Conservation (phyloP, 208 protist species). For the Vickermania ingenoplastis region DNA sequence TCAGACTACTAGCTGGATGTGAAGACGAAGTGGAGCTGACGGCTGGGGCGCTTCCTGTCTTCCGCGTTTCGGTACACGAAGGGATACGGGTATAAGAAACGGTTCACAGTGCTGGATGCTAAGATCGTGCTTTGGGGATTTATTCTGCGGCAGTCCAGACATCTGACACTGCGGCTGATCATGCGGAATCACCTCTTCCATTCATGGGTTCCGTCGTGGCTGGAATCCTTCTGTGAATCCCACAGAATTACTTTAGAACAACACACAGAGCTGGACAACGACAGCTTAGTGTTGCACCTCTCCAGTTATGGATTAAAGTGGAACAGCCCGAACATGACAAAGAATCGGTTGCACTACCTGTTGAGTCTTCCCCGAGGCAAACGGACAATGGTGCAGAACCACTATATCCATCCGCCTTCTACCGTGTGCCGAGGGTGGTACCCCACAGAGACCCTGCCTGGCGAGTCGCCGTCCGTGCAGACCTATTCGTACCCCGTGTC, state of each 20-base stretch:
- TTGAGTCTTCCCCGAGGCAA: conserved; percentile 23
- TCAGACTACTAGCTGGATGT: conserved; percentile 10
- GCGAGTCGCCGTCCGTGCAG: conserved; percentile 30
- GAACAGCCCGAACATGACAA: conserved; percentile 12
- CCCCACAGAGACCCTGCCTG: conserved; percentile 39
- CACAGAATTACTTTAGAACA: conserved; percentile 32
- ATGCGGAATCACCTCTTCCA: conserved; percentile 26
- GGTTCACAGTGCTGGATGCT: conserved; percentile 38
- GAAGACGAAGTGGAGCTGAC: conserved; percentile 31
- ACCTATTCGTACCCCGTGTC: conserved; percentile 47
- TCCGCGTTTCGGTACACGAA: conserved; percentile 45
- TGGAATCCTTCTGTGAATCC: conserved; percentile 28
- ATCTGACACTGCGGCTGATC: conserved; percentile 14
- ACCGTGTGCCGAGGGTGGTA: conserved; percentile 77
- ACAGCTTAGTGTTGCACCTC: conserved; percentile 28
- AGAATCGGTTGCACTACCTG: conserved; percentile 34
- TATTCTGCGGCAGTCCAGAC: conserved; percentile 36
- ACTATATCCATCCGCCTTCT: conserved; percentile 12
- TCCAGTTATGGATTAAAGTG: conserved; percentile 25
- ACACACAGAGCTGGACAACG: conserved; percentile 6
- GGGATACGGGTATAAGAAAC: neutral
- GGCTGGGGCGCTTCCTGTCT: conserved; percentile 51
- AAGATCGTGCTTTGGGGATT: conserved; percentile 71
- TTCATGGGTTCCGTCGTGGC: conserved; percentile 25
- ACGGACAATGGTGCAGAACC: conserved; percentile 18